Base-by-base conservation (phyloP, 768 basidiomycete species). In the Tylopilus subfusipes region DNA sequence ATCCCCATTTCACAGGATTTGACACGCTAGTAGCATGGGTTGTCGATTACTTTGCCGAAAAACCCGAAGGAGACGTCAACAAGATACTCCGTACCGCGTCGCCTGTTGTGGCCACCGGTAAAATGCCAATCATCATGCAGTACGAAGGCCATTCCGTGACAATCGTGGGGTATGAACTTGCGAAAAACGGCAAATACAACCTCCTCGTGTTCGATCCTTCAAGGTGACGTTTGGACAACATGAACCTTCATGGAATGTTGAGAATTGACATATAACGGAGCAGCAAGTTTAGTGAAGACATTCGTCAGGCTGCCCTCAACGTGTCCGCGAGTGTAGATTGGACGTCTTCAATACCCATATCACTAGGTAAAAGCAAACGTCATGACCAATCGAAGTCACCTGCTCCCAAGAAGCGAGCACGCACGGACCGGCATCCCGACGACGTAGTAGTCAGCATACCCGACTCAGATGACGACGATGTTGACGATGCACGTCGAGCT, bases 81-180 rank as follows among this genome's bases (percentile, higher is more conserved):
- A 80, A 86, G 42, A 76, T 75, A 14, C 73, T 90, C 53, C 75
- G 75, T 42, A 71, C 69, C 1, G 77, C 78, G 2, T 73, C 76
- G 0, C 76, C 84, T 5, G 76, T 94, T 9, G 60, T 75, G 11
- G 66, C 75, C 25, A 86, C 88, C 0, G 69, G 81, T 21, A 83
- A 79, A 61, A 85, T 92, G 81, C 93, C 93, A 10, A 64, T 97
- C 29, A 85, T 96, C 40, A 73, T 96, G 47, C 86, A 96, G 74
- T 84, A 90, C 63, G 68, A 78, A 8, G 91, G 92, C 0, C 93
- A 97, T 72, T 97, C 93, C n/a, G 73, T 88, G 24, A 86, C 87
- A 5, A 83, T 97, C 13, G 78, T 97, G 3, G 93, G 93, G 2
- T 94, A 88, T 61, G 91, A 95, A 68, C 70, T 85, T 36, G 76